Evolutionary conservation across 129 eudicot species (phyloP), one percentile per base, ranked within the genome.

Genomic region (Helianthus tuberosus): DNA sequence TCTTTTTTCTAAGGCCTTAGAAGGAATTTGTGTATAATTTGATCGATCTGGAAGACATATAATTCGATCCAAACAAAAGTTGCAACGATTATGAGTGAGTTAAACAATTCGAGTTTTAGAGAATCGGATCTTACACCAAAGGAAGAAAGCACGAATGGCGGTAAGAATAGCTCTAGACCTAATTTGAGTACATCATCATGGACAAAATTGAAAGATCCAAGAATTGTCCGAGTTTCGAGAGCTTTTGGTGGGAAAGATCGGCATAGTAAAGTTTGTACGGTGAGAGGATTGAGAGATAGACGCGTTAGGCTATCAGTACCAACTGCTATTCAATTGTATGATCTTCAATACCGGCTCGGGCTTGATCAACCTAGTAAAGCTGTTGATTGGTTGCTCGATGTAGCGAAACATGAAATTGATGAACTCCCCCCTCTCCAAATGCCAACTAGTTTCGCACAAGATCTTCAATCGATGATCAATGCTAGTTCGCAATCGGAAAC

Each of bases 211-310:
- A 88, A 86, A 75, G 96, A 93, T 83, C 98, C 96, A 5, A 67
- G 96, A 64, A 88, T 93, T 10, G 98, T 93, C 3, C 90, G 96
- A 5, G 98, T 86, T 8, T 93, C 98, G 5, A 77, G 90, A 54
- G 91, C 96, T 10, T 90, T 84, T 46, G 96, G 98, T 44, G 98
- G 98, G 13, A 92, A 92, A 78, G 98, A 92, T 81, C 68, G 98
- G 53, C 98, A 92, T 67, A 92, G 98, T 84, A 93, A 93, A 57
- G 98, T 93, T 25, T 89, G 89, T 76, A 90, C 98, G 0, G 96
- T 93, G 68, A 83, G 85, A 73, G 98, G 98, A n/a, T 74, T 92
- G 53, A 85, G 96, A 43, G 98, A 92, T 75, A 64, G 98, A 8
- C 78, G 98, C 8, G 90, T 92, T 58, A 68, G 98, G 72, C 84